phyloP scores from a whole-genome alignment of 352 stramenopile genomes.

The Salisapilia sapeloensis region DNA sequence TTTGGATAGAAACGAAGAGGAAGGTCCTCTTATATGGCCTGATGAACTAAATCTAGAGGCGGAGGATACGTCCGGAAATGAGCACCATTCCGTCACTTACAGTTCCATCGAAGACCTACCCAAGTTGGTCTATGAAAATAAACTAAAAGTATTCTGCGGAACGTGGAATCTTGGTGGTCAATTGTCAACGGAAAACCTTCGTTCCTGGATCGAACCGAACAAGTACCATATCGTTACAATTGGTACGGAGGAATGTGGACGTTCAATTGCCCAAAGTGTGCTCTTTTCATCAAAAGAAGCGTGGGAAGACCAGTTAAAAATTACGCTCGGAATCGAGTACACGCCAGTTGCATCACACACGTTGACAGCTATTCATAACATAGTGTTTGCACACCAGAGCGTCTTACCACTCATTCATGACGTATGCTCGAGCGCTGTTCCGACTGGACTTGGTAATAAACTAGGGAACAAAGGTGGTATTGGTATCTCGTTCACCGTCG shows the following conservation, averaged over 20 bases:
- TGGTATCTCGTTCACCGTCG: conserved; percentile 73
- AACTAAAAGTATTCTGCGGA: conserved; percentile 55
- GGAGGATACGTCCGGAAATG: conserved; percentile 30
- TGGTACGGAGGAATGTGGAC: conserved; percentile 89
- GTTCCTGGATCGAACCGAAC: conserved; percentile 50
- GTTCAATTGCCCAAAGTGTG: conserved; percentile 83
- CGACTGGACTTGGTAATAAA: conserved; percentile 88
- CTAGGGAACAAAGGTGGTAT: conserved; percentile 95
- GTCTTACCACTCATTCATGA: conserved; percentile 67
- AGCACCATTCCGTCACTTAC: conserved; percentile 7
- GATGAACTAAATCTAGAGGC: conserved; percentile 29
- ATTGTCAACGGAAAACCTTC: conserved; percentile 34
- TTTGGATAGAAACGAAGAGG: conserved; percentile 1
- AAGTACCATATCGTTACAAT: conserved; percentile 79
- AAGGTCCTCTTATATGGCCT: conserved; percentile 20
- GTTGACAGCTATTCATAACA: conserved; percentile 88
- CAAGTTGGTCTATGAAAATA: conserved; percentile 18
- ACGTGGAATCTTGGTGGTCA: conserved; percentile 81
- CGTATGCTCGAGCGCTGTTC: conserved; percentile 81
- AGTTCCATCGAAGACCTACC: conserved; percentile 13
- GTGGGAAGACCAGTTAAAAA: conserved; percentile 48
- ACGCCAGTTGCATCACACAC: conserved; percentile 81
- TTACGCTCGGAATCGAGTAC: conserved; percentile 64
- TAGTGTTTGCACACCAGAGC: conserved; percentile 85
- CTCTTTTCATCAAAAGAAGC: conserved; percentile 85